A percentile compares a stretch with the other conserved stretches of the same genome.
phyloP scores from a whole-genome alignment of 1,139 yeast genomes.

The Eremothecium sinecaudum region DNA sequence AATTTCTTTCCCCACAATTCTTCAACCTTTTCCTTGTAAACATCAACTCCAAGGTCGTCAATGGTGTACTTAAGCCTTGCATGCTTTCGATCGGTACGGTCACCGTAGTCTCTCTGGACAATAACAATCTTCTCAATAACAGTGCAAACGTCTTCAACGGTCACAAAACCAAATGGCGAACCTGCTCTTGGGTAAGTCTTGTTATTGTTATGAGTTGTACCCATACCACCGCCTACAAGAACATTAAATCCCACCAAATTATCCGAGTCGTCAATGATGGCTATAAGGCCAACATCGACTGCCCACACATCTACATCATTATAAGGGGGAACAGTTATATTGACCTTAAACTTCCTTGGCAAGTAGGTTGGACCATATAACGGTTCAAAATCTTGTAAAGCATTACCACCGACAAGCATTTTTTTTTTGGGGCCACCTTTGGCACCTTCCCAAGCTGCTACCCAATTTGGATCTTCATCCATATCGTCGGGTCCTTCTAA shows the following conservation, averaged over 20 bases:
- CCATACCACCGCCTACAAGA: conserved; percentile 98
- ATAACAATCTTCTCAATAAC: conserved; percentile 90
- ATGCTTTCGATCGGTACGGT: conserved; percentile 92
- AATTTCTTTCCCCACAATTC: conserved; percentile 71
- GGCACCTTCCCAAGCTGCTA: conserved; percentile 63
- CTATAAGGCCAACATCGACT: conserved; percentile 86
- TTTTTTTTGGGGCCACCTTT: conserved; percentile 70
- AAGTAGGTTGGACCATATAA: conserved; percentile 76
- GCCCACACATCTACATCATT: conserved; percentile 97
- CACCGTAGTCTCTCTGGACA: conserved; percentile 93
- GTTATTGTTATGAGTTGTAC: conserved; percentile 91
- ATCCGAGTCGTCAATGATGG: conserved; percentile 65
- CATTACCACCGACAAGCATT: conserved; percentile 79
- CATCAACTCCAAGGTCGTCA: conserved; percentile 83
- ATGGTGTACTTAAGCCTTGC: conserved; percentile 96
- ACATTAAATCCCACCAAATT: conserved; percentile 68
- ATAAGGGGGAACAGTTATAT: conserved; percentile 91
- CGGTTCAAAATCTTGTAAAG: conserved; percentile 80
- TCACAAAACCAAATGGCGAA: conserved; percentile 68
- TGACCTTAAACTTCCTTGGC: conserved; percentile 94
- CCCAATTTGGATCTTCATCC: conserved; percentile 57
- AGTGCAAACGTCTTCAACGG: conserved; percentile 56
- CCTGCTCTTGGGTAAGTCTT: conserved; percentile 97
- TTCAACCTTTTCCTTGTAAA: conserved; percentile 71
- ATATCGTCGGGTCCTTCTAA: conserved; percentile 73